Conservation (phyloP, 208 protist genomes). For the Zelonia costaricensis region DNA sequence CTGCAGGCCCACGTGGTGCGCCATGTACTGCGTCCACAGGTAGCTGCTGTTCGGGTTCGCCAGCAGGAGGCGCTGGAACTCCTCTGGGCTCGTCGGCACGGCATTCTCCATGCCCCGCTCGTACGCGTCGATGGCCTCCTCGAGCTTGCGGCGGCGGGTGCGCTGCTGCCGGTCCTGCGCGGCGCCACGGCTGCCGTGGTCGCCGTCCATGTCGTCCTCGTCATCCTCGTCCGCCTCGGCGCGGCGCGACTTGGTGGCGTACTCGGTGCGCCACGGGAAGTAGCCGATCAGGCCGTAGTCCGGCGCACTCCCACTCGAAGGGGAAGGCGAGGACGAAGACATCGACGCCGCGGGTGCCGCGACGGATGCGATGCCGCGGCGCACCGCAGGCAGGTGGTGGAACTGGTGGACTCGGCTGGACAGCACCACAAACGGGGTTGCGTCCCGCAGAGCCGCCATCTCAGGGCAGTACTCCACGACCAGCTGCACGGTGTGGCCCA, state of each 20-base stretch:
- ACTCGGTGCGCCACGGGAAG: constrained; percentile 64
- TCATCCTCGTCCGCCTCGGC: constrained; percentile 23
- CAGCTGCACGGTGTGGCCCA: constrained; percentile 54
- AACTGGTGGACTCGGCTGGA: constrained; percentile 47
- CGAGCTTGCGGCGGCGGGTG: constrained; percentile 65
- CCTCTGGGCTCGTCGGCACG: constrained; percentile 78
- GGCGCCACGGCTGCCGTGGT: constrained; percentile 11
- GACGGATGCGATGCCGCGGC: constrained; percentile 7
- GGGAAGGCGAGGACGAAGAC: neutral
- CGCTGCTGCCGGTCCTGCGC: constrained; percentile 23
- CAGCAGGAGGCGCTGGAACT: constrained; percentile 90
- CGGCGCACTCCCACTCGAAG: neutral
- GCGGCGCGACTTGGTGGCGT: constrained; percentile 15
- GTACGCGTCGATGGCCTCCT: constrained; percentile 87
- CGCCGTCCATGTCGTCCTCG: constrained; percentile 26
- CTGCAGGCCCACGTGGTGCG: constrained; percentile 78
- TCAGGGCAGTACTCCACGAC: constrained; percentile 70
- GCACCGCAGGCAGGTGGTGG: constrained; percentile 41
- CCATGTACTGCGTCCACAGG: constrained; percentile 95
- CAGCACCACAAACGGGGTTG: constrained; percentile 72
- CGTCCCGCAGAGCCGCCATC: constrained; percentile 37
- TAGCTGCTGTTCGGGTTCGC: constrained; percentile 92
- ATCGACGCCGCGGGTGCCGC: neutral
- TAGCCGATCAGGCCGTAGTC: constrained; percentile 50
- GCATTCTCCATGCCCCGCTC: constrained; percentile 75